Conservation (phyloP, 2,329 filamentous ascomycete species). For the Pseudogymnoascus sp. region DNA sequence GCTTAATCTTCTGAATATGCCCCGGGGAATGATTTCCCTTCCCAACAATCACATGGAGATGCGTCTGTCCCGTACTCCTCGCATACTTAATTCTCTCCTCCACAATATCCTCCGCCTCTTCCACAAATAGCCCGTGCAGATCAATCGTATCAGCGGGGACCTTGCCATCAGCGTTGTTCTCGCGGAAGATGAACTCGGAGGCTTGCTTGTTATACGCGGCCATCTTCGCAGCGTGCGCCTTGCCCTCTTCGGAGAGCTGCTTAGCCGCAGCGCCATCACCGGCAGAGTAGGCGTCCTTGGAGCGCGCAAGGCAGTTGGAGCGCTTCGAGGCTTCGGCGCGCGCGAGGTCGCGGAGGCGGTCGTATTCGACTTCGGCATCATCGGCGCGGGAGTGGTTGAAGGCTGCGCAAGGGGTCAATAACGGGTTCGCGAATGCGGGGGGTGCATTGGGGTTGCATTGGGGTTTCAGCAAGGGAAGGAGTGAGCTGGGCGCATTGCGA, state of each 20-base stretch:
- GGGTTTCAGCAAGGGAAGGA: slow-evolving; percentile 14
- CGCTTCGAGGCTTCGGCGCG: slow-evolving; percentile 74
- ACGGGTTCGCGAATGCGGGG: not conserved
- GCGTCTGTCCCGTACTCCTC: slow-evolving; percentile 61
- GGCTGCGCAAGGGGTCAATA: slow-evolving; percentile 40
- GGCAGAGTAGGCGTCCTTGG: slow-evolving; percentile 69
- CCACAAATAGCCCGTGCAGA: slow-evolving; percentile 87
- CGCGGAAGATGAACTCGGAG: slow-evolving; percentile 87
- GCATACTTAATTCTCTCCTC: slow-evolving; percentile 78
- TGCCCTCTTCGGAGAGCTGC: slow-evolving; percentile 74
- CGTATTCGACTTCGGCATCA: slow-evolving; percentile 78
- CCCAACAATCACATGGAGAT: slow-evolving; percentile 92
- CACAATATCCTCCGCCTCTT: slow-evolving; percentile 87
- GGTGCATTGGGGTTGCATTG: slow-evolving; percentile 12
- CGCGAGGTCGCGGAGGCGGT: slow-evolving; percentile 77
- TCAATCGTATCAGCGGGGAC: slow-evolving; percentile 80
- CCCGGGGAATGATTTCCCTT: slow-evolving; percentile 81
- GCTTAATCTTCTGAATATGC: slow-evolving; percentile 90
- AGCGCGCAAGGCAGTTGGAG: slow-evolving; percentile 67
- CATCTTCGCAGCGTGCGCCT: slow-evolving; percentile 74
- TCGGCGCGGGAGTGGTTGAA: slow-evolving; percentile 64
- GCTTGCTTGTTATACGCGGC: slow-evolving; percentile 87
- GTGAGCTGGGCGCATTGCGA: not conserved
- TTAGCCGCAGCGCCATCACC: slow-evolving; percentile 83
- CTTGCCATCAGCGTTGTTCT: slow-evolving; percentile 75